Percentiles rank a stretch among this genome's conserved stretches.
Conservation (phyloP, 148 eudicot species). For the Nepenthes mirabilis region DNA sequence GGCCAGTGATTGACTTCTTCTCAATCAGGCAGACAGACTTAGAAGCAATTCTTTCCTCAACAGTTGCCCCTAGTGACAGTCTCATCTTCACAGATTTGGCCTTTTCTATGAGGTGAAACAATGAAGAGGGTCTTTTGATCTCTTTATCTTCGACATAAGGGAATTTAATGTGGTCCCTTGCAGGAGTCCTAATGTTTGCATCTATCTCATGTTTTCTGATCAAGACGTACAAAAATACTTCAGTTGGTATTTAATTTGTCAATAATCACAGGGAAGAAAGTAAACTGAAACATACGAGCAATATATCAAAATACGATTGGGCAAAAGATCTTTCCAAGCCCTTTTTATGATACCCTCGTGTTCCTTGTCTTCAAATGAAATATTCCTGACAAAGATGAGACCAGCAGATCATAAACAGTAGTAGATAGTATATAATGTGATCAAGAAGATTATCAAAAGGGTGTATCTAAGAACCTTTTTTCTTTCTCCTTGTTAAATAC, state of each 20-base stretch:
- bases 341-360: conserved; percentile 26
- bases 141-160: conserved; percentile 22
- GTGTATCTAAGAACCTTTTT: background rate
- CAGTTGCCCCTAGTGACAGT: background rate
- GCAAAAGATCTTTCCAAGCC: conserved; percentile 75
- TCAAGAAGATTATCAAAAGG: background rate
- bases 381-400: conserved; percentile 22
- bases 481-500: conserved; percentile 13
- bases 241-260: no score
- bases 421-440: background rate
- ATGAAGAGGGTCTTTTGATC: conserved; percentile 4
- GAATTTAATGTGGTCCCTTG: conserved; percentile 53
- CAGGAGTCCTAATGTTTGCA: conserved; percentile 46
- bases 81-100: background rate
- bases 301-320: conserved; percentile 56
- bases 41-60: background rate
- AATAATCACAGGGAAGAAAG: background rate
- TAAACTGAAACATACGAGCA: conserved; percentile 42
- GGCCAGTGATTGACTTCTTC: background rate
- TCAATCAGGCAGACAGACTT: background rate
- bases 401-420: background rate
- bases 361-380: conserved; percentile 22
- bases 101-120: background rate
- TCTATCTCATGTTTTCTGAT: conserved; percentile 59
- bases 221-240: conserved; percentile 1